Evolutionary conservation across 768 basidiomycete genomes (phyloP).

Genomic region (Hortiboletus campestris): DNA sequence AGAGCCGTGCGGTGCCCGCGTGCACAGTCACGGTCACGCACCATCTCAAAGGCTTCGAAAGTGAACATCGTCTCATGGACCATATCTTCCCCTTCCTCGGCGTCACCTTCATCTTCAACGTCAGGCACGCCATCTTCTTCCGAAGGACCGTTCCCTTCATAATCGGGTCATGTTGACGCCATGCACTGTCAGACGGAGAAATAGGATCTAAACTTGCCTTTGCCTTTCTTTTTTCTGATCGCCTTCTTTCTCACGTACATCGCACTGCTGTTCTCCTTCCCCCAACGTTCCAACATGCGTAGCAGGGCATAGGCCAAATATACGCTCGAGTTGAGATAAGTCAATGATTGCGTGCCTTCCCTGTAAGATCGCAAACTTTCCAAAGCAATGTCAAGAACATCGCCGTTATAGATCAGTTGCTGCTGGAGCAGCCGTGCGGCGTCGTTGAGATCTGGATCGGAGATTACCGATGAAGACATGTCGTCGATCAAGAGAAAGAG

Average conservation of each 20-base stretch:
- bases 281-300: constrained; percentile 86
- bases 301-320: constrained; percentile 83
- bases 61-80: constrained; percentile 86
- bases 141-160: constrained; percentile 36
- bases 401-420: constrained; percentile 93
- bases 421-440: constrained; percentile 81
- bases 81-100: constrained; percentile 58
- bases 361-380: constrained; percentile 77
- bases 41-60: constrained; percentile 89
- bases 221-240: constrained; percentile 52
- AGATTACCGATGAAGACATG: constrained; percentile 58
- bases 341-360: constrained; percentile 71
- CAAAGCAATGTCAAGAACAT: constrained; percentile 85
- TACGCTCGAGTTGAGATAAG: constrained; percentile 86
- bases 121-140: constrained; percentile 69
- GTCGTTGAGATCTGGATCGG: constrained; percentile 52
- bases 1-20: constrained; percentile 12
- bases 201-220: constrained; percentile 39
- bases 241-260: constrained; percentile 72
- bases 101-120: constrained; percentile 61
- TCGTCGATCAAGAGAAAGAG: constrained; percentile 84
- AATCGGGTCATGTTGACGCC: constrained; percentile 6
- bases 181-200: constrained; percentile 15
- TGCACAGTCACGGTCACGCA: constrained; percentile 40
- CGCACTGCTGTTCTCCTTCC: constrained; percentile 60